Conservation (phyloP, 2,329 filamentous ascomycete species). For the Neofusicoccum sp. region DNA sequence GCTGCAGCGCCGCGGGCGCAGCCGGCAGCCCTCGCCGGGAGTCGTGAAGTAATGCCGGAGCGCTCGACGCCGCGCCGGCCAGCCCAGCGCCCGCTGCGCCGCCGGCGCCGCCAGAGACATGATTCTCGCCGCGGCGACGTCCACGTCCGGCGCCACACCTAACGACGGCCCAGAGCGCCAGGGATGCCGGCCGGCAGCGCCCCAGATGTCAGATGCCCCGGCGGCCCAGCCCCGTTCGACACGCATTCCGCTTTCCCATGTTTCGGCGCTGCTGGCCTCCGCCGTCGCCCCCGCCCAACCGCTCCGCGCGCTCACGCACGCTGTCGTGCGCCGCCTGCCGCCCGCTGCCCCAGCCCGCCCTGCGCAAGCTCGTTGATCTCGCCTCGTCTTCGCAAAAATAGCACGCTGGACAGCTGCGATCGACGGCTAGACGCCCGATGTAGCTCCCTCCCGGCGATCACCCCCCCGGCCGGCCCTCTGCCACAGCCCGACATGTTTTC, state of each 20-base stretch:
- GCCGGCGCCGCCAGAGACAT: neutral
- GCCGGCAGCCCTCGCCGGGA: neutral
- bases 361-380: neutral
- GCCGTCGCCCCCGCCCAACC: neutral
- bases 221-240: neutral
- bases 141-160: constrained; percentile 2
- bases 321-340: neutral
- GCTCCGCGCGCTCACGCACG: neutral
- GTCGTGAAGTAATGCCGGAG: constrained; percentile 3
- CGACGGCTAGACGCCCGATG: constrained; percentile 11
- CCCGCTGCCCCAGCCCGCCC: neutral
- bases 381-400: constrained; percentile 12
- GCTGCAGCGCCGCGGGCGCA: neutral
- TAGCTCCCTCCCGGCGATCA: constrained; percentile 6
- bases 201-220: constrained; percentile 2
- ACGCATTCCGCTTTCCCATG: constrained; percentile 5
- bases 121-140: neutral
- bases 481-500: neutral
- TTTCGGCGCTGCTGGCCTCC: neutral
- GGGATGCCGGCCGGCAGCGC: neutral
- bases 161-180: neutral
- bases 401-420: neutral
- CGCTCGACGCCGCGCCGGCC: neutral
- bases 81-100: neutral
- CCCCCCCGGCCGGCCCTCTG: neutral